Evolutionary conservation across 306 rosid species (phyloP).

Genomic region (Rosa rugosa): DNA sequence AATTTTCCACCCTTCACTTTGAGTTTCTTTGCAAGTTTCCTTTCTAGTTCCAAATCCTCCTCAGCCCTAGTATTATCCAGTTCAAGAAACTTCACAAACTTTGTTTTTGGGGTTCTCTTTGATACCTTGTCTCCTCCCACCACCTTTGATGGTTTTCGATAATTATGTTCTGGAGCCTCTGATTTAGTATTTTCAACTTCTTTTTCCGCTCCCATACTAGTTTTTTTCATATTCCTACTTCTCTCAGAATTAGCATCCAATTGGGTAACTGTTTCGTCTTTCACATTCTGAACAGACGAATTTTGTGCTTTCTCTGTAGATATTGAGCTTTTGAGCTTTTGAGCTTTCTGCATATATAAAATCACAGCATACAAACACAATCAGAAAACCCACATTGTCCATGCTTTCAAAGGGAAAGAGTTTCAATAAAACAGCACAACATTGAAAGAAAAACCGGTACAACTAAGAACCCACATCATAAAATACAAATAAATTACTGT

Average conservation of each 20-base stretch:
- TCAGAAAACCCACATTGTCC: not conserved
- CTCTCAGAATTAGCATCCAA: constrained; percentile 24
- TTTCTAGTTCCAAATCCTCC: constrained; percentile 75
- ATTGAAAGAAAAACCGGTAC: not conserved
- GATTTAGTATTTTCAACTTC: constrained; percentile 20
- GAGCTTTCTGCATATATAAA: constrained; percentile 40
- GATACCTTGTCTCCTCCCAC: constrained; percentile 34
- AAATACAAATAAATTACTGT: not conserved
- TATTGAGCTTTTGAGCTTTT: constrained; percentile 27
- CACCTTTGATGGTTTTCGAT: constrained; percentile 26
- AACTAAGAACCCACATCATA: not conserved
- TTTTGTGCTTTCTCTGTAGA: constrained; percentile 18
- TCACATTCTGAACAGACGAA: constrained; percentile 16
- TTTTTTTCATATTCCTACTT: constrained; percentile 23
- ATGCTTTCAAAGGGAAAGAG: not conserved
- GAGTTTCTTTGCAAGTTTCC: constrained; percentile 80
- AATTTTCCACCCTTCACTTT: constrained; percentile 76
- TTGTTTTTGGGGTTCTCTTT: constrained; percentile 39
- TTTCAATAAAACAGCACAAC: not conserved
- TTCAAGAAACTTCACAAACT: constrained; percentile 38
- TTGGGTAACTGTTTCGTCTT: constrained; percentile 21
- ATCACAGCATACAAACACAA: not conserved
- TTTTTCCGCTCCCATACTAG: constrained; percentile 12
- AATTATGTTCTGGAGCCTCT: constrained; percentile 1
- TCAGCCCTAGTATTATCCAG: constrained; percentile 29